phyloP scores from a whole-genome alignment of 495 filamentous ascomycete species.

The Trichodelitschia bisporula region DNA sequence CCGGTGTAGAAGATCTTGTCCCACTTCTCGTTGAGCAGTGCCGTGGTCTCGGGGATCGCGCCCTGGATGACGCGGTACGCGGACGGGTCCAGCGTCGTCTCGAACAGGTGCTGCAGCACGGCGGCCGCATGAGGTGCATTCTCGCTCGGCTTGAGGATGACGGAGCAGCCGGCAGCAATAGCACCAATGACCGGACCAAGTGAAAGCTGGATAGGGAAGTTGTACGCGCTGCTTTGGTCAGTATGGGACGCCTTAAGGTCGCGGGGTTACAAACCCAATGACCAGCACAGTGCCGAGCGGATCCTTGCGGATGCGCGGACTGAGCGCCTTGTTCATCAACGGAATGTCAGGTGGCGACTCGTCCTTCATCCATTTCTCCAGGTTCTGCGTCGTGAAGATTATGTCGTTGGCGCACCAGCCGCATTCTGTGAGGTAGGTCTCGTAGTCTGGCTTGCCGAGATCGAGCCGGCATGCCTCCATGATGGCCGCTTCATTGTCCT shows the following conservation, averaged over 20 bases:
- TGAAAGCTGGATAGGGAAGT: slow-evolving; percentile 67
- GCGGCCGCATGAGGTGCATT: slow-evolving; percentile 47
- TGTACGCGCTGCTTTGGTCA: slow-evolving; percentile 36
- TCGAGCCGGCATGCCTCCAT: slow-evolving; percentile 47
- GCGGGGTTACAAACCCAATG: slow-evolving; percentile 36
- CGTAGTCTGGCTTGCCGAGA: slow-evolving; percentile 45
- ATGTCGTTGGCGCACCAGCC: slow-evolving; percentile 57
- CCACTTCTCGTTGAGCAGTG: slow-evolving; percentile 70
- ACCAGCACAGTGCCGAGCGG: slow-evolving; percentile 64
- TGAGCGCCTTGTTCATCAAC: slow-evolving; percentile 36
- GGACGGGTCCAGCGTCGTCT: slow-evolving; percentile 47
- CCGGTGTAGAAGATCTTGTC: slow-evolving; percentile 98
- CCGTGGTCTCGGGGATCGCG: slow-evolving; percentile 50
- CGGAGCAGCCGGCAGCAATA: slow-evolving; percentile 77
- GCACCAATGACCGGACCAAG: slow-evolving; percentile 66
- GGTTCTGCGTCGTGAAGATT: slow-evolving; percentile 44
- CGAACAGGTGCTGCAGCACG: slow-evolving; percentile 52
- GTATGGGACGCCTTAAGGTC: background rate
- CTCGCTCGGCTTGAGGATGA: slow-evolving; percentile 76
- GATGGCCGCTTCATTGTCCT: slow-evolving; percentile 46
- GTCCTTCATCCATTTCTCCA: slow-evolving; percentile 63
- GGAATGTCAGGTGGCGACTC: slow-evolving; percentile 48
- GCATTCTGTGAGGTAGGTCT: slow-evolving; percentile 44
- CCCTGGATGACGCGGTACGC: slow-evolving; percentile 65
- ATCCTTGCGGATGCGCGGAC: slow-evolving; percentile 64